phyloP scores from a whole-genome alignment of 768 basidiomycete genomes.

The Lactarius quietus region DNA sequence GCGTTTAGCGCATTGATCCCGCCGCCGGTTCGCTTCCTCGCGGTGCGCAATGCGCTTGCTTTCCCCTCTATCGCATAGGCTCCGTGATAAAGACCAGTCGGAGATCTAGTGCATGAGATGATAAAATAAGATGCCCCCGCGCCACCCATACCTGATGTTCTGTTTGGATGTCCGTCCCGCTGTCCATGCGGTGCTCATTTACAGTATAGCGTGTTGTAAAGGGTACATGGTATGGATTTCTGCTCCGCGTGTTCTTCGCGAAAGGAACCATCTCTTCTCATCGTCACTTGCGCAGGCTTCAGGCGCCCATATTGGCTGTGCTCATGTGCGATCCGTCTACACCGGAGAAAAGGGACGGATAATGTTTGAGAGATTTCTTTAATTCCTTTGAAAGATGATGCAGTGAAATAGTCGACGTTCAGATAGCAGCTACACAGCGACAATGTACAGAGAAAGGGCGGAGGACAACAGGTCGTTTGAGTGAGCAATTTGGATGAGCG shows the following conservation, averaged over 20 bases:
- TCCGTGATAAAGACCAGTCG: not conserved
- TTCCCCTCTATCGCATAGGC: not conserved
- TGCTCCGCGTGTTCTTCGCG: not conserved
- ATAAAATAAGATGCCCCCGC: constrained; percentile 4
- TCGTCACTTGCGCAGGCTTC: constrained; percentile 9
- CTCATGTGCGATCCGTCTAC: not conserved
- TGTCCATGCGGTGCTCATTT: not conserved
- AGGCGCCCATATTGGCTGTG: constrained; percentile 11
- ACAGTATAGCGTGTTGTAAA: constrained; percentile 12
- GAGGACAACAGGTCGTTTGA: not conserved
- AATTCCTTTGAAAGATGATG: not conserved
- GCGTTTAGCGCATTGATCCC: not conserved
- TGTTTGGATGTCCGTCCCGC: not conserved
- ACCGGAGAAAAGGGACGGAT: not conserved
- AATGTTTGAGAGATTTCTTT: not conserved
- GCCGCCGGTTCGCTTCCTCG: not conserved
- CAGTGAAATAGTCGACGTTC: not conserved
- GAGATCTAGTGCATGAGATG: not conserved
- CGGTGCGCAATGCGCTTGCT: not conserved
- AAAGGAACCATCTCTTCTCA: constrained; percentile 13
- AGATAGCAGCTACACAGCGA: constrained; percentile 5
- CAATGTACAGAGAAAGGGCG: constrained; percentile 5
- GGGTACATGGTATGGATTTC: not conserved
- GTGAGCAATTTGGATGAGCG: not conserved
- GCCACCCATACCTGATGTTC: not conserved